Base-by-base conservation (phyloP, 2,329 filamentous ascomycete genomes). In the Alternaria burnsii region DNA sequence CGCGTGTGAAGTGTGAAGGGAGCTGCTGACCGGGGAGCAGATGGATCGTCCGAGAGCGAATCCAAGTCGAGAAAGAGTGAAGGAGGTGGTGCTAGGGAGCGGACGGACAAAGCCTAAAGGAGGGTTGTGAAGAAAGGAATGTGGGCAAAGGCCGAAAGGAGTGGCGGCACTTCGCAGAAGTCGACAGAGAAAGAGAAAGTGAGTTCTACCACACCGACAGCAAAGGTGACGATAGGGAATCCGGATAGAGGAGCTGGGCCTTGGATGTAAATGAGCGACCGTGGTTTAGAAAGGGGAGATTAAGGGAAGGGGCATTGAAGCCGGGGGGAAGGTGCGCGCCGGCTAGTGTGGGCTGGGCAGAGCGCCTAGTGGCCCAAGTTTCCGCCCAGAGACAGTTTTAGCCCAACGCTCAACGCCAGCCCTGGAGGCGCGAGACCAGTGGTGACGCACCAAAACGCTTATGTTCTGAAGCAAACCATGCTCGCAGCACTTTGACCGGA, bases 71-170 rank as follows among this genome's bases (percentile, higher is more conserved):
- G 62, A 72, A 71, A 69, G 73, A 71, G 68, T 64, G 63, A 62
- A 71, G 67, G 56, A 55, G 65, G 65, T 67, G 66, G 56, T 61
- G 62, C 69, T 67, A 79, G 78, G 71, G 77, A 79, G 73, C 70
- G 77, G 76, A 78, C 75, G 72, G 77, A 76, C 77, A 66, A 55
- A 67, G 73, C 72, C 76, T 70, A 77, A 77, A 59, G 71, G 68
- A 68, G 63, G 63, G 62, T 59, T 58, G 65, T 59, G 61, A 60
- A 58, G 67, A 70, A 76, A 78, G 61, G 75, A 78, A 78, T 68
- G 76, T 78, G 74, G 71, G 74, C 74, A 73, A 77, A 75, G 74
- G 74, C 76, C 73, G 75, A 77, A 79, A 79, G 76, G 77, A 79
- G 75, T 78, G 77, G 76, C 76, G 72, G 75, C 76, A 73, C 71